Conservation (phyloP, 306 rosid species). For the Neltuma alba region DNA sequence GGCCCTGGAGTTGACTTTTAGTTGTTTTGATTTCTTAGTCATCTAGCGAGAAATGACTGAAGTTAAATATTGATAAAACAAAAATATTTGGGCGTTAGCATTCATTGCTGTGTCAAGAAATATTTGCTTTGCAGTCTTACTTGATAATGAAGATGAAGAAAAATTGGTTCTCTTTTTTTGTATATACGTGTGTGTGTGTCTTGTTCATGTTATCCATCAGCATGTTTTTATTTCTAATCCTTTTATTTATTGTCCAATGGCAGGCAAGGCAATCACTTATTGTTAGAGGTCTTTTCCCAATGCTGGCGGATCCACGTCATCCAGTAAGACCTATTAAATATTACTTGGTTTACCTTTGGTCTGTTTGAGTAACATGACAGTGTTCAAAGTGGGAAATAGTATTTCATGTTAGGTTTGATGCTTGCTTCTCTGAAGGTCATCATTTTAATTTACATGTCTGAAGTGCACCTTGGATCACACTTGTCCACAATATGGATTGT, state of each 20-base stretch:
- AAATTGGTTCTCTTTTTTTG: neutral
- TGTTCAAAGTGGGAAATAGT: neutral
- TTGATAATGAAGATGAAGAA: neutral
- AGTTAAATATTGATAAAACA: neutral
- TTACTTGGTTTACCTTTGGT: slow-evolving; percentile 1
- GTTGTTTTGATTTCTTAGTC: neutral
- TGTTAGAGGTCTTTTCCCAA: slow-evolving; percentile 90
- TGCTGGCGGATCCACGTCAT: slow-evolving; percentile 95
- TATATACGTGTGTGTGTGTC: neutral
- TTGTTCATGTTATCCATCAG: slow-evolving; percentile 12
- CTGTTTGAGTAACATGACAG: neutral
- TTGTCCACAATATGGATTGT: neutral
- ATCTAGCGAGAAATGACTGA: neutral
- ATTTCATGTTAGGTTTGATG: neutral
- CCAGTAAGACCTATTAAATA: slow-evolving; percentile 65
- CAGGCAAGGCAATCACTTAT: slow-evolving; percentile 95
- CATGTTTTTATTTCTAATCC: neutral
- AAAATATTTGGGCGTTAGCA: neutral
- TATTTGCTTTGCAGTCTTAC: neutral
- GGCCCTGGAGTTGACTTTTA: neutral
- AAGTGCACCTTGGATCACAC: neutral
- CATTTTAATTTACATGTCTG: neutral
- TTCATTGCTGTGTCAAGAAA: slow-evolving; percentile 6
- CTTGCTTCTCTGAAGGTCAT: neutral
- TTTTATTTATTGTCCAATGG: slow-evolving; percentile 15